Percentiles rank a stretch among this genome's conserved stretches.
Evolutionary conservation across 257 asterid genomes (phyloP).

Genomic region (Buddleja alternifolia): DNA sequence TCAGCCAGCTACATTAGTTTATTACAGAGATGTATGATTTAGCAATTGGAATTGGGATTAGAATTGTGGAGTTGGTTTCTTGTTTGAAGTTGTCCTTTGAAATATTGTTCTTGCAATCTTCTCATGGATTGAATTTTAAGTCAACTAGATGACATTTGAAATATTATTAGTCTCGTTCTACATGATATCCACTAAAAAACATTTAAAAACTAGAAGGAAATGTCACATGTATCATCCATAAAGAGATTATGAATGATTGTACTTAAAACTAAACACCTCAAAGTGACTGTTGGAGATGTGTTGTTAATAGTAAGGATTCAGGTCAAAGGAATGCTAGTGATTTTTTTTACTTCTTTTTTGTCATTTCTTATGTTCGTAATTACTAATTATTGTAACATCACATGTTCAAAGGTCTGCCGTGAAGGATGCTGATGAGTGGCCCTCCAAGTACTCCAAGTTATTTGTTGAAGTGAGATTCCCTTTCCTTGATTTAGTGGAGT

Average conservation of each 20-base stretch:
- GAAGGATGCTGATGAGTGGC: slow-evolving; percentile 96
- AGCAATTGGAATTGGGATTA: slow-evolving; percentile 4
- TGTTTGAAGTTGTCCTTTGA: slow-evolving; percentile 6
- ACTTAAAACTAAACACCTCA: neutral
- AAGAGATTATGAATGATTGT: neutral
- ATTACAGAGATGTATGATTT: slow-evolving; percentile 6
- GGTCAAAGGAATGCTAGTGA: neutral
- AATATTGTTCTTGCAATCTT: neutral
- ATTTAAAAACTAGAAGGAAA: slow-evolving; percentile 14
- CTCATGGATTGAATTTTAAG: slow-evolving; percentile 11
- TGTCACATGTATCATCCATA: neutral
- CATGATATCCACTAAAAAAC: slow-evolving; percentile 8
- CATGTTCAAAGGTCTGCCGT: slow-evolving; percentile 70
- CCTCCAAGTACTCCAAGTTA: slow-evolving; percentile 94
- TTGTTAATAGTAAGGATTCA: slow-evolving; percentile 14
- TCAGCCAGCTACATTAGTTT: slow-evolving; percentile 17
- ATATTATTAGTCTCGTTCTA: neutral
- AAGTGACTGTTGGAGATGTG: slow-evolving; percentile 17
- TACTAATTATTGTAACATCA: slow-evolving; percentile 14
- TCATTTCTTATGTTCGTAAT: slow-evolving; percentile 1
- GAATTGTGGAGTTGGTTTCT: slow-evolving; percentile 12
- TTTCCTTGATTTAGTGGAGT: slow-evolving; percentile 17
- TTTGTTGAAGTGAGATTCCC: slow-evolving; percentile 73
- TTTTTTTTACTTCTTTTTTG: too few species aligned
- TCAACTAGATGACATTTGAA: slow-evolving; percentile 8